Percentiles rank a stretch among this genome's conserved stretches.
These are phyloP conservation scores for Fraxinus nigra DNA, from an alignment of 305 asterid species.

Conservation along the genomic window DNA sequence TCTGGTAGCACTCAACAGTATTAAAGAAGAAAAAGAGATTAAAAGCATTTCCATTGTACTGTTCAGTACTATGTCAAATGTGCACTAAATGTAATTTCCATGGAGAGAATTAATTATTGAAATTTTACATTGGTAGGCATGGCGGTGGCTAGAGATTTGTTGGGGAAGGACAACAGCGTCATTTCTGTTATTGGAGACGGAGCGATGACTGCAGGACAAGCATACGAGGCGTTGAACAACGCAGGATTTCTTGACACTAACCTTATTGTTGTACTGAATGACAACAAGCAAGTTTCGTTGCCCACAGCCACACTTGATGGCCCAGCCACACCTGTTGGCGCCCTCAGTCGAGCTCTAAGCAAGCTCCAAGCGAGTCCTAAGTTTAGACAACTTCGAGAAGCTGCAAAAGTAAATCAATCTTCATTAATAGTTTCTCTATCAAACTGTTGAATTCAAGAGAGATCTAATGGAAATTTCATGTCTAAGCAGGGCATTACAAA, in stretches of 20 bases:
- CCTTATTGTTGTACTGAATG: constrained; percentile 52
- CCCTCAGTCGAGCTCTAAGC: constrained; percentile 52
- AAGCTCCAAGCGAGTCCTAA: constrained; percentile 46
- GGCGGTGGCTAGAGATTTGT: constrained; percentile 66
- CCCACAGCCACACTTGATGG: constrained; percentile 75
- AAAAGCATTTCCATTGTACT: not conserved
- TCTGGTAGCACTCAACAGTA: not conserved
- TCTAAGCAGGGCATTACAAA: constrained; percentile 39
- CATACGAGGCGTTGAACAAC: constrained; percentile 66
- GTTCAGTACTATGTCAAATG: not conserved
- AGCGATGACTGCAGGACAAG: constrained; percentile 79
- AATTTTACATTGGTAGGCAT: constrained; percentile 31
- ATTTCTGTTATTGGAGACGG: constrained; percentile 71
- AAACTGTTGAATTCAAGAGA: not conserved
- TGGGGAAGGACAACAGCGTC: constrained; percentile 52
- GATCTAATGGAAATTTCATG: not conserved
- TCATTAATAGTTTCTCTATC: not conserved
- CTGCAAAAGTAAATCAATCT: constrained; percentile 41
- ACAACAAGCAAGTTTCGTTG: constrained; percentile 62
- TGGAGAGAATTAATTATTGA: not conserved
- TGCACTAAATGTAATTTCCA: not conserved
- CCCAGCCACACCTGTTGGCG: constrained; percentile 72
- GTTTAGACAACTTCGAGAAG: constrained; percentile 48
- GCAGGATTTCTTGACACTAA: constrained; percentile 67
- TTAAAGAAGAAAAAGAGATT: not conserved